Base-by-base conservation (phyloP, 1,284 basidiomycete genomes). In the Bondarzewia mesenterica region DNA sequence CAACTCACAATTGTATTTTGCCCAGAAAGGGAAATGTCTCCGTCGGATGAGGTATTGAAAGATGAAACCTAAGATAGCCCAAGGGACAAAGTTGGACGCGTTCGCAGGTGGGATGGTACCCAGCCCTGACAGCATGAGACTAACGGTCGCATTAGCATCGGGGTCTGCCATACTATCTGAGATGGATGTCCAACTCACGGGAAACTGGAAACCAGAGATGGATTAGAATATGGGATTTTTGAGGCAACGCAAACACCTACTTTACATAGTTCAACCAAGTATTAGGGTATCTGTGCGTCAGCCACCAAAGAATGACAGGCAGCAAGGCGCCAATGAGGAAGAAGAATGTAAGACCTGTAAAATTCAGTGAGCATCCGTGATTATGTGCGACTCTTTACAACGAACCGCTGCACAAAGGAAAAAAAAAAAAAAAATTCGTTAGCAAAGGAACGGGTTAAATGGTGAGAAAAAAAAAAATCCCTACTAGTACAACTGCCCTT, bases 41-140 rank as follows among this genome's bases (percentile, higher is more conserved):
- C 73, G 63, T 32, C 75, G 69, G 50, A 77, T 71, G 56, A 74
- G 54, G 51, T 73, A 80, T 62, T 81, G 74, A 69, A 80, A 78
- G 47, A 73, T 63, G 57, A 74, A 75, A 6, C 73, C 73, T 37
- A 74, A 69, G 48, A 74, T 68, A n/a, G 64, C 66, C 73, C 73
- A 75, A 1, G 73, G 66, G 4, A 74, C 70, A 52, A 71, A 74
- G 60, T 74, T 74, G 51, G 66, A 54, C 10, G 71, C 71, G 8
- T 63, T 65, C 10, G 72, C 72, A 18, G 72, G 72, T 14, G 83
- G 81, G 44, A 83, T 76, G 44, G 61, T 59, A 2, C 67, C 67
- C 0, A 73, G 73, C 3, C 79, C 78, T 36, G 65, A 71, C 57
- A 82, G 72, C 45, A 79, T 69, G 48, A 82, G 72, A 2, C 74